Evolutionary conservation across 345 rosid species (phyloP), one percentile per base, ranked within the genome.

Genomic region (Kandelia obovata): DNA sequence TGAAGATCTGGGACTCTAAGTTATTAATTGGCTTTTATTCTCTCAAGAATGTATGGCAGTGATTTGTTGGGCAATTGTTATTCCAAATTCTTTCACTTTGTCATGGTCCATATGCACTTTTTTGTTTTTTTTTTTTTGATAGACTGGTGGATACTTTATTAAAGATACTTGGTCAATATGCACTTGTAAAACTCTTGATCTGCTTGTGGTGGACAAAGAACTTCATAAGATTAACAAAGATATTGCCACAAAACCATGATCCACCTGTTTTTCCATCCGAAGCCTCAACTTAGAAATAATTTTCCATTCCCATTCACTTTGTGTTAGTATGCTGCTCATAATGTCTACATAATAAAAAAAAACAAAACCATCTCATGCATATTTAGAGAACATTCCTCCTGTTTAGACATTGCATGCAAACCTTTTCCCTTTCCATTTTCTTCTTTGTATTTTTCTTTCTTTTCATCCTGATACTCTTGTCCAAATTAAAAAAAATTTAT

Each of bases 241-340:
- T 7, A 7, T 34, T 34, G 37, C 37, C 37, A 1, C 2, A 34
- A 34, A 27, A 3, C 57, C 55, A 39, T 43, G 49, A 43, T 56
- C 59, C 16, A 15, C 31, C 59, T 21, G 26, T 25, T 23, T 27
- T 8, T 21, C 28, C 31, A 11, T 13, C 58, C 68, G 67, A 53
- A 53, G 20, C 34, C 72, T 66, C 70, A 58, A 68, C 65, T 68
- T 71, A 62, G 76, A 25, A 61, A 61, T 28, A 58, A 61, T 46
- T 32, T 76, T 46, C 15, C 67, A 53, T 55, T 25, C 32, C 58
- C 17, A 34, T 71, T 70, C 47, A 56, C 61, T 73, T 60, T 43
- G 16, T 43, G 15, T 27, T 53, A 63, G 20, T 35, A 5, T 31
- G n/a, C 32, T 43, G 49, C 49, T 43, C 17, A 43, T 15, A 13